Evolutionary conservation across 2,329 filamentous ascomycete genomes (phyloP), one percentile per base, ranked within the genome.

Genomic region (Penicillium sclerotiorum): DNA sequence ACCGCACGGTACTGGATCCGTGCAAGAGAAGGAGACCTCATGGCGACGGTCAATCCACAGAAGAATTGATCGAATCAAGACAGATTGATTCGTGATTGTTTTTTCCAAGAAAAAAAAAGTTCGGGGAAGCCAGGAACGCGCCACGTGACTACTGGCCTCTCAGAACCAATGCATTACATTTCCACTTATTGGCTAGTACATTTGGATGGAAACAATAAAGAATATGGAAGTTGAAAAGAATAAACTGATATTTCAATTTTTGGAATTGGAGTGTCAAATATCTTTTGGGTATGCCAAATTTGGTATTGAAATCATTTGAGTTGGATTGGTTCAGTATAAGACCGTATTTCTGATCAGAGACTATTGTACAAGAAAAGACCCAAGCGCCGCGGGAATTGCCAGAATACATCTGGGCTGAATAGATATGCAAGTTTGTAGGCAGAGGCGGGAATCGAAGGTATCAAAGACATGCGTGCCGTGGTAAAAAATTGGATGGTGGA

Each of bases 11-110:
- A 59, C 47, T 68, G 67, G 55, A 72, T 59, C 66, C 72, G 71
- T 57, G 70, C 61, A 61, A 73, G 58, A 60, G 68, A 63, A 69
- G 69, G 68, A 56, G 64, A 67, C 66, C 72, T 70, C 72, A 75
- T 75, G 47, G 56, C 57, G 66, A 55, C 58, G 49, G 48, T 57
- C 62, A 58, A 56, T 57, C 58, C 59, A 56, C 53, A 57, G 55
- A 47, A 53, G 47, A 59, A 61, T 63, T 66, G 59, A 56, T 58
- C 52, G 49, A 62, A 53, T 62, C 55, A 50, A 57, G 50, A 48
- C 53, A 56, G 50, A 49, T 55, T 56, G 56, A 57, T 53, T 50
- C 57, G 62, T 55, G 50, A 59, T 56, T 63, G 57, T 61, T 58
- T 53, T 57, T 47, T 45, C 58, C 50, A 48, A 32, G 20, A 32